Percentiles rank a stretch among this genome's conserved stretches.
These are phyloP conservation scores for Furcasterigmium sp. DNA, from an alignment of 2,329 filamentous ascomycete genomes.

Conservation along the genomic window DNA sequence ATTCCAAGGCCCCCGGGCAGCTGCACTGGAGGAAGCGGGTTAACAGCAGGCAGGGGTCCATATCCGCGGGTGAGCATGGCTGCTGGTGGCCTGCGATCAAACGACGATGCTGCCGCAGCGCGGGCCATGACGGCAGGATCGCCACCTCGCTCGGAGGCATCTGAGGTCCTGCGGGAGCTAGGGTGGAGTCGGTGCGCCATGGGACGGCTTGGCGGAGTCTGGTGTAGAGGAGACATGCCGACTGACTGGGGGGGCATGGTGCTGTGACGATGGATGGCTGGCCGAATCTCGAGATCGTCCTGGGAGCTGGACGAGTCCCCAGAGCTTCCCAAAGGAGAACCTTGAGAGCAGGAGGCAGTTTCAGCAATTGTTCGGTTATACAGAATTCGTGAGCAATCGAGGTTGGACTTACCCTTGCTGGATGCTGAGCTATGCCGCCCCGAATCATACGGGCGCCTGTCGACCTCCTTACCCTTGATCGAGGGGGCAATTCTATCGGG, in stretches of 20 bases:
- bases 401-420: constrained; percentile 24
- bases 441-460: constrained; percentile 24
- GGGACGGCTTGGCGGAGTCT: neutral
- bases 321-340: constrained; percentile 28
- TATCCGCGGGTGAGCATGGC: constrained; percentile 21
- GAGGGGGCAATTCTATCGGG: constrained; percentile 20
- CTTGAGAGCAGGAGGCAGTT: neutral
- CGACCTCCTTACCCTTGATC: constrained; percentile 38
- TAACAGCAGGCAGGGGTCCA: constrained; percentile 13
- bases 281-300: constrained; percentile 34
- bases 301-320: constrained; percentile 31
- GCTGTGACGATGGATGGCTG: constrained; percentile 11
- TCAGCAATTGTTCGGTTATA: too few relatives aligned
- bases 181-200: constrained; percentile 18
- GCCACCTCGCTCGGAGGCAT: constrained; percentile 17
- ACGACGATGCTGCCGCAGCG: constrained; percentile 1
- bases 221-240: constrained; percentile 1
- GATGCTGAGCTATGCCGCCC: constrained; percentile 29
- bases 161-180: constrained; percentile 21
- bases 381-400: too few relatives aligned
- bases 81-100: constrained; percentile 17
- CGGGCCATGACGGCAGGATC: constrained; percentile 5
- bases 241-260: constrained; percentile 5
- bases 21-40: constrained; percentile 8
- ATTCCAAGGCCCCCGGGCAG: neutral